phyloP scores from a whole-genome alignment of 2,329 filamentous ascomycete genomes.

The Pestalotiopsis sp. region DNA sequence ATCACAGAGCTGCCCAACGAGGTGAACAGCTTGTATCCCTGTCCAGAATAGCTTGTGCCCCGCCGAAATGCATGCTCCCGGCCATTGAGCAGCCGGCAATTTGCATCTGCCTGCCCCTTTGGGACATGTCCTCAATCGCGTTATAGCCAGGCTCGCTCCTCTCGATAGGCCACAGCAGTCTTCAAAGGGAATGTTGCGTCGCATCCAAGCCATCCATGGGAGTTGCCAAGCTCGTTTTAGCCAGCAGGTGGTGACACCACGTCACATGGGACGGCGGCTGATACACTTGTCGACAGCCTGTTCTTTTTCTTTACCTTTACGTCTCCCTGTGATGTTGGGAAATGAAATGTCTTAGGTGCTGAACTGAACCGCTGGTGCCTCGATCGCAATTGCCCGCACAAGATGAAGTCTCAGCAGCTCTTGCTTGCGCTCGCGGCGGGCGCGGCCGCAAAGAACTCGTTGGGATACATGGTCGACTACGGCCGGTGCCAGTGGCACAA shows the following conservation, averaged over 20 bases:
- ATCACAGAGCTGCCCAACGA: not conserved
- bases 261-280: not conserved
- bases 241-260: not conserved
- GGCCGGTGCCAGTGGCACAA: conserved; percentile 2
- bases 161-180: not conserved
- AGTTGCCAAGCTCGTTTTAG: conserved; percentile 8
- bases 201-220: not conserved
- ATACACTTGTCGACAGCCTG: not conserved
- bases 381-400: not conserved
- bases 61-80: not conserved
- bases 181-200: conserved; percentile 1
- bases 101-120: not conserved
- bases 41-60: not conserved
- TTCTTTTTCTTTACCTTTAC: not conserved
- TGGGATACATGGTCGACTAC: conserved; percentile 6
- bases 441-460: not conserved
- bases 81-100: not conserved
- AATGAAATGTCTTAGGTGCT: not conserved
- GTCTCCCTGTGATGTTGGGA: not conserved
- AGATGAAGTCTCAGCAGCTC: not conserved
- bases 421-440: not conserved
- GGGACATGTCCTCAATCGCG: not conserved
- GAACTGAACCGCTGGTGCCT: not conserved
- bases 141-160: not conserved
- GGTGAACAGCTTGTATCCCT: not conserved